phyloP scores from a whole-genome alignment of 306 rosid genomes.

The Macrotyloma uniflorum region DNA sequence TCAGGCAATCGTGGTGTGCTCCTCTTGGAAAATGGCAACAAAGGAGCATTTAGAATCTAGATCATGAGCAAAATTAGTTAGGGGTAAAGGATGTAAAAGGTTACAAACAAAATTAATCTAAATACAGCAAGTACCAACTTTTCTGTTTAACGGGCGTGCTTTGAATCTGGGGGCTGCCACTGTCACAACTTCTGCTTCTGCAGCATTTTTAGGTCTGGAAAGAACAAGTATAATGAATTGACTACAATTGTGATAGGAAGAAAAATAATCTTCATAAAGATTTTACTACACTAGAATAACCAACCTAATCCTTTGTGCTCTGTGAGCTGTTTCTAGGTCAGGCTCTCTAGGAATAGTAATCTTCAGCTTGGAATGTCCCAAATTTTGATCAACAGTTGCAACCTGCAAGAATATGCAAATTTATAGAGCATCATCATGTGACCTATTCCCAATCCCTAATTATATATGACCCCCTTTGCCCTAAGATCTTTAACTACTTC shows the following conservation, averaged over 20 bases:
- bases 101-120: constrained; percentile 10
- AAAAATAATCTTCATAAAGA: constrained; percentile 14
- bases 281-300: constrained; percentile 36
- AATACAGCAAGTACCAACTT: constrained; percentile 61
- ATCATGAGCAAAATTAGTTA: constrained; percentile 29
- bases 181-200: constrained; percentile 53
- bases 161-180: constrained; percentile 62
- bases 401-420: constrained; percentile 55
- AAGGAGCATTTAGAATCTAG: constrained; percentile 91
- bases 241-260: constrained; percentile 21
- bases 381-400: constrained; percentile 56
- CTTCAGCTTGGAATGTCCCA: constrained; percentile 59
- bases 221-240: constrained; percentile 20
- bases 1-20: constrained; percentile 84
- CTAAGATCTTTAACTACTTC: constrained; percentile 21
- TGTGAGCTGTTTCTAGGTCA: constrained; percentile 77
- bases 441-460: constrained; percentile 24
- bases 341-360: constrained; percentile 92
- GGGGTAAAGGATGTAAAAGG: constrained; percentile 32
- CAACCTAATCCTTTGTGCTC: constrained; percentile 86
- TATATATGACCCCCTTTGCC: neutral
- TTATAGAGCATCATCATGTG: constrained; percentile 16
- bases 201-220: constrained; percentile 65
- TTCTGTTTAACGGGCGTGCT: constrained; percentile 93
- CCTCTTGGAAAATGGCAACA: constrained; percentile 72